Base-by-base conservation (phyloP, 2,329 filamentous ascomycete species). In the Clonostachys sp. region DNA sequence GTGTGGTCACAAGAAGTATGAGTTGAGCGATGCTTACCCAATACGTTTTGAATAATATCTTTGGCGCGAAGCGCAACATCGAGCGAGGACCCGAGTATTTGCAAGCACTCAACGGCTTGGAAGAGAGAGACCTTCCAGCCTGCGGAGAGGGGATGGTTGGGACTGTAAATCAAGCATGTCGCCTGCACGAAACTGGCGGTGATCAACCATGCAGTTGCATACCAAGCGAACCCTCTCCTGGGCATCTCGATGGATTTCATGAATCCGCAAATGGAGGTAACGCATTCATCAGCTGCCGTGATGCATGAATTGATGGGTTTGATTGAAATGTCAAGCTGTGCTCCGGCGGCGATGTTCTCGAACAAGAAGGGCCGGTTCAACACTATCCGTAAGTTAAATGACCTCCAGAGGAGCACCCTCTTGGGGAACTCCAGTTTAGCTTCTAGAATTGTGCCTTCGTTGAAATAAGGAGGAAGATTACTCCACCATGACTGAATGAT, bases 171-270 rank as follows among this genome's bases (percentile, higher is more conserved):
- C 14, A 46, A 49, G 24, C 50, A 52, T 20, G 48, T 54, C 16
- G 50, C 50, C 41, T 52, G 50, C n/a, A 52, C 52, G 40, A 54
- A 54, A 12, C 44, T 48, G 8, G 50, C 50, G 3, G 52, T 54
- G 34, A 54, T 51, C 6, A 54, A 18, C 48, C 52, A 52, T n/a
- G 51, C 47, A 3, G 52, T 54, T 8, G 52, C 50, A 44, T 54
- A 54, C 52, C 52, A 54, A 12, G 52, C 48, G 18, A 53, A 47
- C 6, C 48, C 50, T 30, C 46, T 35, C 7, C 12, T 48, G 16
- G 10, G 34, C 18, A 10, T 41, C 45, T 30, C 42, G 16, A 39
- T 24, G 18, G 43, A 43, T 3, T 49, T 44, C 0, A 52, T 13
- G 7, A 50, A 52, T 33, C 47, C 45, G n/a, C 46, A 50, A 14